These are phyloP conservation scores for Dendrobium officinale DNA, from an alignment of 106 monocot species.

Conservation along the genomic window DNA sequence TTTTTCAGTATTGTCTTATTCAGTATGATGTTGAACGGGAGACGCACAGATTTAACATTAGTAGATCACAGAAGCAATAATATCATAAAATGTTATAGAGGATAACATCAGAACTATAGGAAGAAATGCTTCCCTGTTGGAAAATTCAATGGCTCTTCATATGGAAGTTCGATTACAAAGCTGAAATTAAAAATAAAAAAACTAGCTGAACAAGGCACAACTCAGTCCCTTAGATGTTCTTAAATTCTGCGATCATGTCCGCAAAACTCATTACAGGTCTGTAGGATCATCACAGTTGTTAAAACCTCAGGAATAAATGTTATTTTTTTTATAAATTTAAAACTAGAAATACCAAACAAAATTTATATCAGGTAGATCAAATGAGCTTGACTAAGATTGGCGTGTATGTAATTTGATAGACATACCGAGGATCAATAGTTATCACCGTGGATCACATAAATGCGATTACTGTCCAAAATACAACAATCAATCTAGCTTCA, in stretches of 20 bases:
- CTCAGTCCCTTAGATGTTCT: conserved; percentile 82
- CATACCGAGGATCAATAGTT: not conserved
- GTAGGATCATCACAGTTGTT: conserved; percentile 32
- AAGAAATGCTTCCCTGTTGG: no score
- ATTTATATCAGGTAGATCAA: no score
- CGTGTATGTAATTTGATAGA: not conserved
- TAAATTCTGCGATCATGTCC: conserved; percentile 57
- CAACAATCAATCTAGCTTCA: conserved; percentile 57
- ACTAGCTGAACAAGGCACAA: conserved; percentile 2
- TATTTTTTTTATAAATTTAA: not conserved
- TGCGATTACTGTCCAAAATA: conserved; percentile 8
- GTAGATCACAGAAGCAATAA: no score
- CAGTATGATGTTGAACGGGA: no score
- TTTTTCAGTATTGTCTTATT: no score
- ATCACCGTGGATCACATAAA: not conserved
- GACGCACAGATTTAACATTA: no score
- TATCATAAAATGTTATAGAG: no score
- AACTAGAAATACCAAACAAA: no score
- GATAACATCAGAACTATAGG: no score
- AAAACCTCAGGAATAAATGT: not conserved
- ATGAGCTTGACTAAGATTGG: not conserved
- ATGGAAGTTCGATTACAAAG: no score
- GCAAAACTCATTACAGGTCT: conserved; percentile 77
- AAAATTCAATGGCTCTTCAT: no score
- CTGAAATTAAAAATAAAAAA: not conserved